phyloP scores from a whole-genome alignment of 257 asterid species.

The Ocimum tenuiflorum region DNA sequence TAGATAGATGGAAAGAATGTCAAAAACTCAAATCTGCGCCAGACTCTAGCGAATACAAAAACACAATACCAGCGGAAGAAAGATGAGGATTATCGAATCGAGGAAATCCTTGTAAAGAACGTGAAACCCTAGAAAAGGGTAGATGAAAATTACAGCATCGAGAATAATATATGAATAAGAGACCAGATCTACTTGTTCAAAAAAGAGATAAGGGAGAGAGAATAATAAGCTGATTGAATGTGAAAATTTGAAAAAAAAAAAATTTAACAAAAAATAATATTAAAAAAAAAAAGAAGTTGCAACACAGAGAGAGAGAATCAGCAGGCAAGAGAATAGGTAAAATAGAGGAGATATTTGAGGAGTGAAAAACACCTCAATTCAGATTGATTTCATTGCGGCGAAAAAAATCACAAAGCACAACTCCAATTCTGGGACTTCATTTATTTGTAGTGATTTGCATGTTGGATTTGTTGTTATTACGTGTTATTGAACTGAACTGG shows the following conservation, averaged over 20 bases:
- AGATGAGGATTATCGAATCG: neutral
- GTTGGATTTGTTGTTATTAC: slow-evolving; percentile 15
- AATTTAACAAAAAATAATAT: neutral
- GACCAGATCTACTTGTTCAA: slow-evolving; percentile 29
- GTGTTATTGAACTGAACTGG: neutral
- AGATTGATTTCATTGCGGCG: slow-evolving; percentile 6
- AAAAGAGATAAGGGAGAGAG: slow-evolving; percentile 1
- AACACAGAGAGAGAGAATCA: no score
- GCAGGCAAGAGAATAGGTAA: slow-evolving; percentile 15
- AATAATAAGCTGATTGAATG: slow-evolving; percentile 17
- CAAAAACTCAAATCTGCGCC: slow-evolving; percentile 24
- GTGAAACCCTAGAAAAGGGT: slow-evolving; percentile 31
- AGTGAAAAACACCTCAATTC: slow-evolving; percentile 29
- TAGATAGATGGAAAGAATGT: neutral
- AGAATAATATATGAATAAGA: no score
- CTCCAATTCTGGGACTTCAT: slow-evolving; percentile 7
- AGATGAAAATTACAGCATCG: no score
- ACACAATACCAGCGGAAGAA: slow-evolving; percentile 9
- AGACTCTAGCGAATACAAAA: neutral
- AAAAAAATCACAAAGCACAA: slow-evolving; percentile 1
- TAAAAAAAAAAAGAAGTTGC: neutral
- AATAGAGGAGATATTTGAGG: slow-evolving; percentile 35
- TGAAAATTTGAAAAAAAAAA: neutral
- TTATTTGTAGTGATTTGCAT: slow-evolving; percentile 19
- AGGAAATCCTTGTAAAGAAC: slow-evolving; percentile 14